These are phyloP conservation scores for Aspergillus texensis DNA, from an alignment of 2,329 filamentous ascomycete species.

Conservation along the genomic window DNA sequence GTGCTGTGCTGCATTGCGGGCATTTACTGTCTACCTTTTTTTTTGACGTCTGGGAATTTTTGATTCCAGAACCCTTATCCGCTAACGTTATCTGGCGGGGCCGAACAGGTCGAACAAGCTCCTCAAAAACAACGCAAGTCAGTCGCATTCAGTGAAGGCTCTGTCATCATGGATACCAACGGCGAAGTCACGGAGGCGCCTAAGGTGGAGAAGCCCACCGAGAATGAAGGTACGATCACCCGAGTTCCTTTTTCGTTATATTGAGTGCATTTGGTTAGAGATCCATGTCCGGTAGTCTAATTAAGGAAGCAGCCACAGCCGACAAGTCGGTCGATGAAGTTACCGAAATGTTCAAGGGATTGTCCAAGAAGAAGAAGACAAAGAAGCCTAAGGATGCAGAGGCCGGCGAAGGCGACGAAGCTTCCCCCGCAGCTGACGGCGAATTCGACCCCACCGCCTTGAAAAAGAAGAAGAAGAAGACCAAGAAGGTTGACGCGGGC, in stretches of 20 bases:
- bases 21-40: background rate
- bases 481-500: conserved; percentile 59
- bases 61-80: conserved; percentile 13
- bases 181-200: conserved; percentile 77
- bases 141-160: conserved; percentile 87
- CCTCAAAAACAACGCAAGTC: conserved; percentile 84
- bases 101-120: conserved; percentile 40
- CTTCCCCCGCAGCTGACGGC: conserved; percentile 53
- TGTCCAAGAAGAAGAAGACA: conserved; percentile 75
- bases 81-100: conserved; percentile 33
- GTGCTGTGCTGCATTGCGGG: conserved; percentile 3
- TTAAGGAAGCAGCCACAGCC: conserved; percentile 31
- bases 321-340: conserved; percentile 67
- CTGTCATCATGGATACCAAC: conserved; percentile 85
- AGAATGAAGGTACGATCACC: conserved; percentile 29
- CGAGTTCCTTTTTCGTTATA: background rate
- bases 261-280: background rate
- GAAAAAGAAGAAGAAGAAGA: conserved; percentile 80
- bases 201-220: conserved; percentile 69
- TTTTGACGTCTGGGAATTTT: conserved; percentile 9
- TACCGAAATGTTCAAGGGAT: conserved; percentile 67
- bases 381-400: conserved; percentile 61
- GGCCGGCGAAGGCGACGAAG: conserved; percentile 54
- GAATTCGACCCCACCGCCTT: conserved; percentile 69
- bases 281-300: conserved; percentile 4